phyloP scores from a whole-genome alignment of 2,329 filamentous ascomycete genomes.

The Sporothrix curviconia region DNA sequence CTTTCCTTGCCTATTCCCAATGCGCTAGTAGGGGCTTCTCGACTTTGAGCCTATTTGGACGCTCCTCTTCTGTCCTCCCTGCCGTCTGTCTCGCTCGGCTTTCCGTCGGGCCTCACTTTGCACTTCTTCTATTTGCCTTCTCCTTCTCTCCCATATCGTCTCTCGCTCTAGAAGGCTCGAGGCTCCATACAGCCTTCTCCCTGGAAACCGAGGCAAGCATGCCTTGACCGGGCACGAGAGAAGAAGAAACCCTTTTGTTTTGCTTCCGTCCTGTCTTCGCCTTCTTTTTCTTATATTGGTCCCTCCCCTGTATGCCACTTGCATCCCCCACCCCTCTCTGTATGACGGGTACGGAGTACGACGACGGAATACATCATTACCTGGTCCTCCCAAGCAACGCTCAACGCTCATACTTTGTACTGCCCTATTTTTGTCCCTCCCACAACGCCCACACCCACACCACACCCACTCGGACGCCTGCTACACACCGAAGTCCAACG shows the following conservation, averaged over 20 bases:
- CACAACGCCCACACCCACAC: background rate
- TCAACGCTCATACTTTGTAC: too few species aligned
- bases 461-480: background rate
- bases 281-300: background rate
- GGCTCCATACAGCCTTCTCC: background rate
- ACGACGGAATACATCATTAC: too few species aligned
- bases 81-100: background rate
- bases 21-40: background rate
- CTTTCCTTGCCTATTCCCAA: background rate
- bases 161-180: background rate
- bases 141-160: background rate
- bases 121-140: background rate
- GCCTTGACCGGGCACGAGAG: background rate
- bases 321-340: background rate
- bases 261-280: background rate
- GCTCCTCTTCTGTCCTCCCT: slow-evolving; percentile 1
- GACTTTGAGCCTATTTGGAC: background rate
- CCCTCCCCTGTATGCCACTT: background rate
- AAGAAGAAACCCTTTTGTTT: background rate
- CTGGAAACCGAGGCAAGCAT: background rate
- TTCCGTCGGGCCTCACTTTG: background rate
- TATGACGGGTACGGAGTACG: too few species aligned
- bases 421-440: slow-evolving; percentile 3
- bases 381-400: too few species aligned
- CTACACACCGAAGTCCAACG: slow-evolving; percentile 11